Base-by-base conservation (phyloP, 2,329 filamentous ascomycete species). In the Cytospora paraplurivora region DNA sequence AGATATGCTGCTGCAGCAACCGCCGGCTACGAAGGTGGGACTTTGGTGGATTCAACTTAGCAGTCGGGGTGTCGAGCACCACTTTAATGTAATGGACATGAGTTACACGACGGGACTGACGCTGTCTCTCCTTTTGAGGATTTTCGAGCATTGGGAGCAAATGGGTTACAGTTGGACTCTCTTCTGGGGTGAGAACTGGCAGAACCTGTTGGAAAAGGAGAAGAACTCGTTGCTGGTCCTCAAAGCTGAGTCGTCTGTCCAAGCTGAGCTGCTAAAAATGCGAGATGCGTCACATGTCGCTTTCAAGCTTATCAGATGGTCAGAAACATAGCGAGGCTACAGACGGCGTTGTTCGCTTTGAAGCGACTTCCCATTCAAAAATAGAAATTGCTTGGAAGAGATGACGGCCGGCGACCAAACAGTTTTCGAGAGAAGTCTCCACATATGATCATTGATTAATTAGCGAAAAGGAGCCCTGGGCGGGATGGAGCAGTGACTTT, bases 1-100 rank as follows among this genome's bases (percentile, higher is more conserved):
- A 32, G 17, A 21, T 3, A 60, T 60, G 65, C 59, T 67, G 32
- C 51, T 62, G 19, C 56, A 64, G 49, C 63, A 67, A 19, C 65
- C 65, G 13, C 51, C 63, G 27, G 47, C 54, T 13, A 35, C 17
- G 21, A 56, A 55, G 19, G 19, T 67, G 13, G 62, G 62, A 4
- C 8, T 65, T 8, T 65, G 63, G 63, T 59, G 32, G 34, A 52
- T 62, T 12, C 55, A 62, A 21, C 47, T 35, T 4, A 56, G 61
- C 37, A 27, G 34, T 6, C 54, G 47, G 2, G 61, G 61, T 3
- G 58, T 58, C 35, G 44, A 52, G 8, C 41, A 53, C 47, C 49
- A n/a, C 6, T 32, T 51, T 1, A 47, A 62, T 3, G 19, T 19
- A 3, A 3, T 62, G 53, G 54, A 57, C 7, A 15, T 35, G 7